These are phyloP conservation scores for Calonectria honghensis DNA, from an alignment of 2,329 filamentous ascomycete genomes.

Conservation along the genomic window DNA sequence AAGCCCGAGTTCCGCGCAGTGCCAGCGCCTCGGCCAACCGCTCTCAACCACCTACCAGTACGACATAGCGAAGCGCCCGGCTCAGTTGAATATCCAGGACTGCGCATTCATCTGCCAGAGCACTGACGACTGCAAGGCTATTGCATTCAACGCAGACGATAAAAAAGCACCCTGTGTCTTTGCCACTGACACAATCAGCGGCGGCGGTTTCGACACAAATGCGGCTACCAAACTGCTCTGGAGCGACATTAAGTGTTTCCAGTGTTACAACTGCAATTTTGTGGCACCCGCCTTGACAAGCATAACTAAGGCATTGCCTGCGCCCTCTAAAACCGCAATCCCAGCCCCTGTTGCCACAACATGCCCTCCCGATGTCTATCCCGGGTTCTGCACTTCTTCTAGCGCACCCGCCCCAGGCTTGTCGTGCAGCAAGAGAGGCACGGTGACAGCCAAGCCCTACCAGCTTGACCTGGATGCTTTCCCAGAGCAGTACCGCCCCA, in stretches of 20 bases:
- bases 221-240: not conserved
- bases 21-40: not conserved
- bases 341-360: not conserved
- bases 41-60: not conserved
- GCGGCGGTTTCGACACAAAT: not conserved
- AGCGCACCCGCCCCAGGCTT: not conserved
- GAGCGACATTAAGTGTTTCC: constrained; percentile 5
- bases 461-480: constrained; percentile 1
- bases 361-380: not conserved
- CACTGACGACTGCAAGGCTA: constrained; percentile 16
- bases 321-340: not conserved
- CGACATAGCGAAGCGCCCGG: not conserved
- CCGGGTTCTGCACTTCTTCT: not conserved
- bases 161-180: not conserved
- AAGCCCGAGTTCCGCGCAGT: not conserved
- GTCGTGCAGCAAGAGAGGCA: not conserved
- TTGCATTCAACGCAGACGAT: not conserved
- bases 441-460: not conserved
- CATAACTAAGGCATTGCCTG: not conserved
- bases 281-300: not conserved
- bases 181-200: not conserved
- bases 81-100: not conserved
- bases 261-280: not conserved
- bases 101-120: constrained; percentile 25
- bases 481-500: constrained; percentile 1